These are phyloP conservation scores for Musa balbisiana DNA, from an alignment of 202 grass and related monocot genomes.

Conservation along the genomic window DNA sequence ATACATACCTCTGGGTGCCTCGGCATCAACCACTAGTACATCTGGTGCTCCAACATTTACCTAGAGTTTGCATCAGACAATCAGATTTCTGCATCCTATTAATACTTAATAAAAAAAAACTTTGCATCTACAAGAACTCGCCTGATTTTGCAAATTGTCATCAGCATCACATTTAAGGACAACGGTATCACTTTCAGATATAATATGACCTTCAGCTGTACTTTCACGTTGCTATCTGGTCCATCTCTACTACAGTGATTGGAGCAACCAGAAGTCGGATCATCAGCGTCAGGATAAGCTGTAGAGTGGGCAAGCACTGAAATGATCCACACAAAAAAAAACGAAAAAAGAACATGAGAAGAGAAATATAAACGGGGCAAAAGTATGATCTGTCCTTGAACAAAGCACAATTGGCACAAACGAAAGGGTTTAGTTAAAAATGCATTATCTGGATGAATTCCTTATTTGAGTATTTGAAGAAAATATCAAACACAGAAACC, in stretches of 20 bases:
- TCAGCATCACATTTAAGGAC: conserved; percentile 22
- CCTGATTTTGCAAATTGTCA: conserved; percentile 26
- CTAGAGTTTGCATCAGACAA: neutral
- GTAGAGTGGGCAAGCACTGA: neutral
- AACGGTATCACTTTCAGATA: neutral
- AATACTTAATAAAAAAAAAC: neutral
- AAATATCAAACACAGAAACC: neutral
- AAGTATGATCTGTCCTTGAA: neutral
- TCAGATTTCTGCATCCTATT: neutral
- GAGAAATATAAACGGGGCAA: neutral
- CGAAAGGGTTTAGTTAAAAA: too few species aligned
- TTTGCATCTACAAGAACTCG: conserved; percentile 21
- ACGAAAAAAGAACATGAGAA: conserved; percentile 27
- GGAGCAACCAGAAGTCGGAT: conserved; percentile 31
- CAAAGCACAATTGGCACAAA: neutral
- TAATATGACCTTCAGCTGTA: neutral
- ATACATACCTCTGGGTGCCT: neutral
- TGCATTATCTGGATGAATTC: too few species aligned
- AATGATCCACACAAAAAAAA: conserved; percentile 19
- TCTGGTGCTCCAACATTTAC: neutral
- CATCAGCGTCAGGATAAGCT: conserved; percentile 20
- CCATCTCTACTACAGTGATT: conserved; percentile 18
- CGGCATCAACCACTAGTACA: neutral
- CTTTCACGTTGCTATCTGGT: neutral
- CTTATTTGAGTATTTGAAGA: neutral